Percentiles rank a stretch among this genome's conserved stretches.
These are phyloP conservation scores for Carex arenaria DNA, from an alignment of 202 grass and related monocot species.

Conservation along the genomic window DNA sequence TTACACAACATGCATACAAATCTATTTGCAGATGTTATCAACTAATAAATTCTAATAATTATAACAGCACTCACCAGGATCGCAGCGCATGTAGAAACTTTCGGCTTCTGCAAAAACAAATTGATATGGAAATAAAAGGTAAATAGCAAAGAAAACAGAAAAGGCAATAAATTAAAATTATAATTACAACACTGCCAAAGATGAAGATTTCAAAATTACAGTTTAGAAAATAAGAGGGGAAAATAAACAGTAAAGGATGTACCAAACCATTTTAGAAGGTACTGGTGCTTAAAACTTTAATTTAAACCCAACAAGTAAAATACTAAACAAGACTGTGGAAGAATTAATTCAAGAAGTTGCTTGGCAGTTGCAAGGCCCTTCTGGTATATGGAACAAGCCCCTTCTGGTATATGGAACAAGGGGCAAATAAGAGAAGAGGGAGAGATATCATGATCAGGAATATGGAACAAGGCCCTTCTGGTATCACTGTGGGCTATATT, in stretches of 20 bases:
- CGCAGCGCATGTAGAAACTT: slow-evolving; percentile 52
- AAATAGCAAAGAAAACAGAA: not conserved
- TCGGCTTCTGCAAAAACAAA: slow-evolving; percentile 47
- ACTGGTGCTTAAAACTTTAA: not conserved
- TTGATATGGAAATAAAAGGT: not conserved
- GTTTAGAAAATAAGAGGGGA: too few relatives aligned
- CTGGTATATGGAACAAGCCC: too few relatives aligned
- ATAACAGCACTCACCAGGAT: slow-evolving; percentile 42
- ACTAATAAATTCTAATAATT: not conserved
- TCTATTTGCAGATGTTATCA: not conserved
- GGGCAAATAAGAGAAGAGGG: too few relatives aligned
- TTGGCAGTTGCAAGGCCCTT: too few relatives aligned
- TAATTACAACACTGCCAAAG: not conserved
- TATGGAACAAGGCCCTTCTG: too few relatives aligned
- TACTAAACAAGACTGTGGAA: not conserved
- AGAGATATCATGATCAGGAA: too few relatives aligned
- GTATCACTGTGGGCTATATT: too few relatives aligned
- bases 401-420: too few relatives aligned
- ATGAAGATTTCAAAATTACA: too few relatives aligned
- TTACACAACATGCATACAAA: not conserved
- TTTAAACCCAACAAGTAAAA: not conserved
- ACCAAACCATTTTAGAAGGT: not conserved
- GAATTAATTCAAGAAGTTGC: too few relatives aligned
- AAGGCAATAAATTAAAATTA: not conserved
- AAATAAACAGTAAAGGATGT: too few relatives aligned